phyloP scores from a whole-genome alignment of 257 asterid species.

The Thymus quinquecostatus region DNA sequence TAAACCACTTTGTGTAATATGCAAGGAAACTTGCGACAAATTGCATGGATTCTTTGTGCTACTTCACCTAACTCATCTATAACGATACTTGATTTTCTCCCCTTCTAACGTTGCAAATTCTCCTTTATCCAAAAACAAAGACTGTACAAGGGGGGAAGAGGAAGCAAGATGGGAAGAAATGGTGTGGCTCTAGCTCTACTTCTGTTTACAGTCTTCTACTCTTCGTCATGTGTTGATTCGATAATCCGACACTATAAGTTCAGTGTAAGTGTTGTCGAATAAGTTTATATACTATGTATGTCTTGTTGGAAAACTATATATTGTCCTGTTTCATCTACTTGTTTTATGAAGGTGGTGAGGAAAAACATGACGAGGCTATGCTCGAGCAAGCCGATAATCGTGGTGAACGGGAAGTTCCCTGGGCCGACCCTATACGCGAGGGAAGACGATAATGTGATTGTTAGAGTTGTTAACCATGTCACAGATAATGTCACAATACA shows the following conservation, averaged over 20 bases:
- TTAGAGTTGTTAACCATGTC: slow-evolving; percentile 62
- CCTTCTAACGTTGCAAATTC: slow-evolving; percentile 32
- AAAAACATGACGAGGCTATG: slow-evolving; percentile 57
- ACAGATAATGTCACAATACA: slow-evolving; percentile 72
- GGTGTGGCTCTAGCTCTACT: slow-evolving; percentile 28
- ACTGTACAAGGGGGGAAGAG: neutral
- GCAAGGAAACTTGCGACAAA: slow-evolving; percentile 46
- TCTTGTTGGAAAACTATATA: neutral
- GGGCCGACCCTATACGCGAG: slow-evolving; percentile 76
- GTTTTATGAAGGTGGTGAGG: slow-evolving; percentile 50
- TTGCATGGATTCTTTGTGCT: slow-evolving; percentile 35
- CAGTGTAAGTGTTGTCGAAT: slow-evolving; percentile 44
- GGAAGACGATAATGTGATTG: slow-evolving; percentile 68
- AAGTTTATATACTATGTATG: neutral
- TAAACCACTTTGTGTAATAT: slow-evolving; percentile 48
- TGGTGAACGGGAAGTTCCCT: slow-evolving; percentile 72
- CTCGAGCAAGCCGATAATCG: slow-evolving; percentile 54
- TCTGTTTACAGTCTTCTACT: slow-evolving; percentile 32
- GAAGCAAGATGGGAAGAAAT: slow-evolving; percentile 22
- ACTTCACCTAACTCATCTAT: slow-evolving; percentile 57
- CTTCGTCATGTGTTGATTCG: slow-evolving; percentile 40
- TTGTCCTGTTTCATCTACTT: neutral
- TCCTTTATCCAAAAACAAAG: neutral
- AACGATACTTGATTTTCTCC: slow-evolving; percentile 41
- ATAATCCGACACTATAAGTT: slow-evolving; percentile 62